These are phyloP conservation scores for Venturia pyrina DNA, from an alignment of 2,329 filamentous ascomycete species.

Conservation along the genomic window DNA sequence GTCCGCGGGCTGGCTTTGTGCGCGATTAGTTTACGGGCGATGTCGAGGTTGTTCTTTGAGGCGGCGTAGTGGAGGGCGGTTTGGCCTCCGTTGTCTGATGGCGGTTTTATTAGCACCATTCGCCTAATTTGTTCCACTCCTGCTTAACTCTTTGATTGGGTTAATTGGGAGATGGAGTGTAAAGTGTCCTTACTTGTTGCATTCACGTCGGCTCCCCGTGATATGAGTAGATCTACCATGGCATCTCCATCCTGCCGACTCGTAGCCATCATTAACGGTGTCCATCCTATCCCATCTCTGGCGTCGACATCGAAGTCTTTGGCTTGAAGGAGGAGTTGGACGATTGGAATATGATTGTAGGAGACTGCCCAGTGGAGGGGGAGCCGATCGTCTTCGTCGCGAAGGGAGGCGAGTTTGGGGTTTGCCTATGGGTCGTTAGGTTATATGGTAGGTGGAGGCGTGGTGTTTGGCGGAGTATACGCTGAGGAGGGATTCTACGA, in stretches of 20 bases:
- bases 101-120: too few relatives aligned
- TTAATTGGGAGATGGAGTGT: not conserved
- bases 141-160: not conserved
- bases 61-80: slow-evolving; percentile 86
- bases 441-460: slow-evolving; percentile 21
- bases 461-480: slow-evolving; percentile 31
- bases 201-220: slow-evolving; percentile 62
- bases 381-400: slow-evolving; percentile 79
- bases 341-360: slow-evolving; percentile 67
- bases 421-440: slow-evolving; percentile 48
- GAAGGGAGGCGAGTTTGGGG: slow-evolving; percentile 61
- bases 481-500: slow-evolving; percentile 66
- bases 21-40: slow-evolving; percentile 66
- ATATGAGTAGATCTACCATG: slow-evolving; percentile 57
- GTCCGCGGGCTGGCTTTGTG: slow-evolving; percentile 68
- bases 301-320: slow-evolving; percentile 76
- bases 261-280: slow-evolving; percentile 71
- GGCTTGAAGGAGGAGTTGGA: slow-evolving; percentile 58
- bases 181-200: slow-evolving; percentile 32
- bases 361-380: slow-evolving; percentile 92
- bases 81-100: slow-evolving; percentile 55
- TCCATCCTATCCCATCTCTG: slow-evolving; percentile 74
- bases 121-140: not conserved
- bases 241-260: slow-evolving; percentile 63
- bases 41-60: slow-evolving; percentile 79